Conservation (phyloP, 108 stramenopile genomes). For the Cyclotella distinguenda region DNA sequence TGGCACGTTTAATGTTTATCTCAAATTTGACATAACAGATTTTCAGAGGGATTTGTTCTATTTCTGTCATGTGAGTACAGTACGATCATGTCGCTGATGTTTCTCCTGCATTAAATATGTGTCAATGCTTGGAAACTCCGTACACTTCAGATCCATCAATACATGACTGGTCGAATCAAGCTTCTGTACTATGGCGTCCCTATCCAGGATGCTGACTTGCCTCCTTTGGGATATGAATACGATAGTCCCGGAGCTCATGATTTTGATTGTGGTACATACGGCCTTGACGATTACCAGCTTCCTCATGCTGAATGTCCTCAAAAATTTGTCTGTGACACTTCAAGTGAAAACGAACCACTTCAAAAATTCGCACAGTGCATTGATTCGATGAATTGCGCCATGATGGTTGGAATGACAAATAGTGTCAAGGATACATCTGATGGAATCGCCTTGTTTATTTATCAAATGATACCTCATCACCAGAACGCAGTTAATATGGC, state of each 20-base stretch:
- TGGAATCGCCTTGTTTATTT: constrained; percentile 59
- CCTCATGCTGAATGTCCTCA: constrained; percentile 59
- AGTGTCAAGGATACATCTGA: constrained; percentile 3
- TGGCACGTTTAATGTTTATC: constrained; percentile 55
- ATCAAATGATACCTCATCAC: constrained; percentile 94
- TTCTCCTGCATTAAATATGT: not conserved
- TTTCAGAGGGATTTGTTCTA: constrained; percentile 83
- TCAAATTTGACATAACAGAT: constrained; percentile 28
- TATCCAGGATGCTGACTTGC: constrained; percentile 31
- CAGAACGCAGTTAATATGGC: constrained; percentile 95
- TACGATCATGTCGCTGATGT: too few relatives aligned
- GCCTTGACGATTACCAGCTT: constrained; percentile 47
- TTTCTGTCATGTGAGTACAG: constrained; percentile 83
- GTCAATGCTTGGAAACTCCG: not conserved
- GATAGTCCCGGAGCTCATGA: constrained; percentile 53
- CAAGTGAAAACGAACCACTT: not conserved
- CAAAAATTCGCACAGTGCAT: constrained; percentile 52
- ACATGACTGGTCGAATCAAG: constrained; percentile 75
- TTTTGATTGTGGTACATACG: constrained; percentile 74
- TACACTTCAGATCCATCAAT: constrained; percentile 49
- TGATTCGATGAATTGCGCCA: constrained; percentile 71
- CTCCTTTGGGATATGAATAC: constrained; percentile 65
- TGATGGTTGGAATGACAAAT: constrained; percentile 73
- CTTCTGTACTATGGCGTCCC: constrained; percentile 57
- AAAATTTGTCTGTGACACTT: constrained; percentile 55